Evolutionary conservation across 768 basidiomycete genomes (phyloP).

Genomic region (Tricholoma saponaceum): DNA sequence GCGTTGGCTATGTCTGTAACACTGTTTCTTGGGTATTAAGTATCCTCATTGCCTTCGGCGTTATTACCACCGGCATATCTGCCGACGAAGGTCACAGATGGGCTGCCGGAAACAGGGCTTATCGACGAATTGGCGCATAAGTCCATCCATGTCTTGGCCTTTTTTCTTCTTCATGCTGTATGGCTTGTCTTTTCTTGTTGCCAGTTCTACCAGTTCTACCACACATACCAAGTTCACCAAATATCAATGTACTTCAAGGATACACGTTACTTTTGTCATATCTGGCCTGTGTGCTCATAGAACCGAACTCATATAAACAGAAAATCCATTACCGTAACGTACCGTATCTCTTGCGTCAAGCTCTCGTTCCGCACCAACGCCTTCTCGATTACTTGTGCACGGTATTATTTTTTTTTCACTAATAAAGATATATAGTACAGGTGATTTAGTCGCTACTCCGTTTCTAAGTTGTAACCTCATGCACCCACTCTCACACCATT

Average conservation of each 20-base stretch:
- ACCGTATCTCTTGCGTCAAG: no score
- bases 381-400: neutral
- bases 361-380: no score
- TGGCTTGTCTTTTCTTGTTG: neutral
- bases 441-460: neutral
- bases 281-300: no score
- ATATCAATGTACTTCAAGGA: neutral
- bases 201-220: neutral
- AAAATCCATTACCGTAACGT: no score
- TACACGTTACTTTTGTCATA: neutral
- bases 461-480: neutral
- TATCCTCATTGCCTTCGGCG: constrained; percentile 45
- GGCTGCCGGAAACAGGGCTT: constrained; percentile 76
- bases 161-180: neutral
- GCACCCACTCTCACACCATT: constrained; percentile 35
- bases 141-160: neutral
- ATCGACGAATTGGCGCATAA: constrained; percentile 26
- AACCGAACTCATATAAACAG: no score
- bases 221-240: neutral
- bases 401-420: no score
- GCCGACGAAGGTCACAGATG: constrained; percentile 61
- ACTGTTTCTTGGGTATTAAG: constrained; percentile 58
- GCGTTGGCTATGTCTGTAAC: constrained; percentile 56
- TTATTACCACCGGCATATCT: constrained; percentile 60
- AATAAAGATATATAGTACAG: no score